Evolutionary conservation across 176 grass and related monocot genomes (phyloP), one percentile per base, ranked within the genome.

Genomic region (Bonia amplexicaulis): DNA sequence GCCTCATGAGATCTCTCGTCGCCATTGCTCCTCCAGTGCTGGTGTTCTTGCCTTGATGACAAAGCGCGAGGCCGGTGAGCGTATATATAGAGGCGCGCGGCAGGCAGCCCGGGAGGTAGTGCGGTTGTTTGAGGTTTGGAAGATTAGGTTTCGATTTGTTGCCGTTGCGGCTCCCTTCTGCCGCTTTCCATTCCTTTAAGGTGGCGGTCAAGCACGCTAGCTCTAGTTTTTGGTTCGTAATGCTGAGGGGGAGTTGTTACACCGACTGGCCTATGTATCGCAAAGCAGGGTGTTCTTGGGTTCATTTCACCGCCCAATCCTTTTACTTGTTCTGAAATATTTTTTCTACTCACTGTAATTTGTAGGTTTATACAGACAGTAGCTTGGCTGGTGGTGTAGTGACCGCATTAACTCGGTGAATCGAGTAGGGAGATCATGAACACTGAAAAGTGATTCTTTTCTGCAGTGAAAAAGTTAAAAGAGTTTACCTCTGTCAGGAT

Each of bases 101-200:
- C 71, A 35, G 14, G 9, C 4, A 78, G 27, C 22, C 7, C 12
- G 8, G 58, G 20, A 67, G 46, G 33, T n/a, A 65, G 63, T 73
- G 88, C 23, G 76, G 89, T 96, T 84, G 94, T 87, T 89, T 81
- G 89, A 51, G 54, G 87, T 93, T 91, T 85, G 91, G 81, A 96
- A 91, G 89, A 93, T 91, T 93, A 96, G 87, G 92, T 90, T 92
- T 62, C 61, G 79, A 22, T 59, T 27, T 57, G 62, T 47, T 29
- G 29, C 29, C n/a, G n/a, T n/a, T n/a, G 59, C 39, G 64, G 53
- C 11, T 45, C 26, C 6, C 13, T 12, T 29, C 20, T 6, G 20
- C 20, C 4, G 2, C 35, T 16, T 19, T 68, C 76, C 77, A 55
- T 13, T 16, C 39, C 76, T 86, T 83, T 82, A 86, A 67, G 74